Evolutionary conservation across 257 asterid species (phyloP).

Genomic region (Osmanthus fragrans): DNA sequence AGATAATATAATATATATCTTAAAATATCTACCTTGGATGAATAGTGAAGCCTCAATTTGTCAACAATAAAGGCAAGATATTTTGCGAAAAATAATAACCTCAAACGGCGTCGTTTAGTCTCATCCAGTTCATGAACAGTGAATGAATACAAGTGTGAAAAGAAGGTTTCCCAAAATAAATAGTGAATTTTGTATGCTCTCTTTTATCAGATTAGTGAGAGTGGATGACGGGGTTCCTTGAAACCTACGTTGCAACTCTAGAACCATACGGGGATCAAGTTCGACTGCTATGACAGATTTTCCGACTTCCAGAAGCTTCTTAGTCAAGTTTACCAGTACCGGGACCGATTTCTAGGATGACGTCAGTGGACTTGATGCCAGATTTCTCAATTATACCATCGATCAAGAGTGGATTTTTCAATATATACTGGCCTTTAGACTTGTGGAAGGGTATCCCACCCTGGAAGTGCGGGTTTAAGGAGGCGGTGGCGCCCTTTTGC

Average conservation of each 20-base stretch:
- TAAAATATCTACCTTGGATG: no score
- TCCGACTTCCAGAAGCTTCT: conserved; percentile 95
- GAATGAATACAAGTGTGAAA: no score
- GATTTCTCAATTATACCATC: conserved; percentile 88
- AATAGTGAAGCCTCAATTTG: no score
- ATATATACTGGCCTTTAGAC: conserved; percentile 94
- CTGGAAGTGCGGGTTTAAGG: conserved; percentile 62
- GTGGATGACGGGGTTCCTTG: conserved; percentile 78
- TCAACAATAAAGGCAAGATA: no score
- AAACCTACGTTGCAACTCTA: conserved; percentile 85
- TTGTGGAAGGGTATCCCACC: conserved; percentile 95
- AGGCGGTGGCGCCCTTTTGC: conserved; percentile 38
- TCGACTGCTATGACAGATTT: conserved; percentile 89
- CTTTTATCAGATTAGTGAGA: no score
- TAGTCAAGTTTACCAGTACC: conserved; percentile 97
- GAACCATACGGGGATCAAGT: conserved; percentile 98
- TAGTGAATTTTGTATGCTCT: no score
- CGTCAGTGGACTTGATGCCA: conserved; percentile 83
- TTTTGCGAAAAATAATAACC: no score
- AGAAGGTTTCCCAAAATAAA: no score
- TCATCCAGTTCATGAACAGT: no score
- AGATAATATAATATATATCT: no score
- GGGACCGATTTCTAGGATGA: conserved; percentile 93
- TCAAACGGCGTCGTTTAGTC: no score
- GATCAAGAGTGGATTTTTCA: conserved; percentile 79